Conservation (phyloP, 2,329 filamentous ascomycete genomes). For the Chaetoscypha palmicola region DNA sequence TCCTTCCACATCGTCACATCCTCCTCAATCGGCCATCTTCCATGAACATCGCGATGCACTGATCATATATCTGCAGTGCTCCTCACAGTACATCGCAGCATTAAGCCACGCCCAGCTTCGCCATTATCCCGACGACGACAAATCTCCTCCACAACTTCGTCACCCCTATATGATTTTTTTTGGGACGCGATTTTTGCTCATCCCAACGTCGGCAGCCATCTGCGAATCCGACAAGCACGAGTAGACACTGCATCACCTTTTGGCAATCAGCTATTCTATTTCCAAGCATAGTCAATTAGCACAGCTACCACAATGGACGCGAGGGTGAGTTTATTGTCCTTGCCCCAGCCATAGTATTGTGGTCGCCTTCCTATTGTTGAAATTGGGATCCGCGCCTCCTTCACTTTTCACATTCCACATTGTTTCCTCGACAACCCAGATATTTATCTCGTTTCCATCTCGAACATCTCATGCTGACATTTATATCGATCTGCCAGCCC, state of each 20-base stretch:
- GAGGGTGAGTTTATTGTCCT: conserved; percentile 32
- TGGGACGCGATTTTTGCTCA: conserved; percentile 21
- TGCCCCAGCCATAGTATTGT: too few relatives aligned
- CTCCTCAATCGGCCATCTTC: conserved; percentile 5
- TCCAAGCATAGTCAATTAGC: conserved; percentile 9
- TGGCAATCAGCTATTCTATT: conserved; percentile 19
- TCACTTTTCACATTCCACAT: conserved; percentile 16
- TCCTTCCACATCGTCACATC: conserved; percentile 9
- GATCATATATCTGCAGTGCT: conserved; percentile 11
- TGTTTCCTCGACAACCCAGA: conserved; percentile 19
- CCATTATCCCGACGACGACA: conserved; percentile 6
- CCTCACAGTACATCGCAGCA: conserved; percentile 10
- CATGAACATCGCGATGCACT: conserved; percentile 3
- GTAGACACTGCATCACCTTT: conserved; percentile 13
- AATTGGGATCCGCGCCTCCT: not conserved
- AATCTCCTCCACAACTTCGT: conserved; percentile 5
- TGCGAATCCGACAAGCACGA: conserved; percentile 12
- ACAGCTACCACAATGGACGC: conserved; percentile 34
- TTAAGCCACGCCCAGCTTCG: conserved; percentile 6
- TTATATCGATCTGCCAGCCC: conserved; percentile 47
- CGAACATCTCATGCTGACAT: conserved; percentile 20
- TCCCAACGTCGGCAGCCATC: conserved; percentile 10
- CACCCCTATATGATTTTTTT: conserved; percentile 22
- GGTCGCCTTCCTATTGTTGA: conserved; percentile 1
- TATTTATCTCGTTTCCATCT: not conserved